Percentiles rank a stretch among this genome's conserved stretches.
These are phyloP conservation scores for Pistacia vera DNA, from an alignment of 345 rosid genomes.

Conservation along the genomic window DNA sequence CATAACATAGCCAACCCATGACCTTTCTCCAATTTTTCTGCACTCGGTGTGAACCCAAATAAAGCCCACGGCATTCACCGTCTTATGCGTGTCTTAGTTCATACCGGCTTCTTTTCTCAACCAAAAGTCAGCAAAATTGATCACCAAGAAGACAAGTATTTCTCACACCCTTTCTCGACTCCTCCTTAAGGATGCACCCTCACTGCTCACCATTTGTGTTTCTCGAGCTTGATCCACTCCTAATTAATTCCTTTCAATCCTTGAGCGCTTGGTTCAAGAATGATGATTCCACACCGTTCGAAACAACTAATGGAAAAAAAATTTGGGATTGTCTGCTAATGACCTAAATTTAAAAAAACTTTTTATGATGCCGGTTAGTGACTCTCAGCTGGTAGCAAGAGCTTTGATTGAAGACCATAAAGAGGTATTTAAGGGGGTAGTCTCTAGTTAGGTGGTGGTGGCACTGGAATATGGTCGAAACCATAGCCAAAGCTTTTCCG, in stretches of 20 bases:
- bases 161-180: too few species aligned
- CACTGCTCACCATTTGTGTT: neutral
- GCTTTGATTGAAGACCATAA: neutral
- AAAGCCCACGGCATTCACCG: too few species aligned
- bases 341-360: neutral
- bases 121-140: too few species aligned
- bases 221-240: neutral
- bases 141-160: too few species aligned
- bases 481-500: slow-evolving; percentile 24
- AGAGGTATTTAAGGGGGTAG: slow-evolving; percentile 6
- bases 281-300: slow-evolving; percentile 2
- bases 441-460: slow-evolving; percentile 9
- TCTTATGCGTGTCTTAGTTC: too few species aligned
- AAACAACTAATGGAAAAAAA: slow-evolving; percentile 1
- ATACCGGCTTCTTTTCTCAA: too few species aligned
- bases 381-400: neutral
- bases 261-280: slow-evolving; percentile 11
- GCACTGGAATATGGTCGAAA: slow-evolving; percentile 21
- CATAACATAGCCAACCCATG: too few species aligned
- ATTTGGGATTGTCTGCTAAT: slow-evolving; percentile 6
- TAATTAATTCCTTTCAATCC: neutral
- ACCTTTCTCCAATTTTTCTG: too few species aligned
- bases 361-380: too few species aligned
- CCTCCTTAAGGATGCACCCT: too few species aligned
- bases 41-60: too few species aligned